Evolutionary conservation across 2,329 filamentous ascomycete genomes (phyloP).

Genomic region (Dothidotthia symphoricarpi): DNA sequence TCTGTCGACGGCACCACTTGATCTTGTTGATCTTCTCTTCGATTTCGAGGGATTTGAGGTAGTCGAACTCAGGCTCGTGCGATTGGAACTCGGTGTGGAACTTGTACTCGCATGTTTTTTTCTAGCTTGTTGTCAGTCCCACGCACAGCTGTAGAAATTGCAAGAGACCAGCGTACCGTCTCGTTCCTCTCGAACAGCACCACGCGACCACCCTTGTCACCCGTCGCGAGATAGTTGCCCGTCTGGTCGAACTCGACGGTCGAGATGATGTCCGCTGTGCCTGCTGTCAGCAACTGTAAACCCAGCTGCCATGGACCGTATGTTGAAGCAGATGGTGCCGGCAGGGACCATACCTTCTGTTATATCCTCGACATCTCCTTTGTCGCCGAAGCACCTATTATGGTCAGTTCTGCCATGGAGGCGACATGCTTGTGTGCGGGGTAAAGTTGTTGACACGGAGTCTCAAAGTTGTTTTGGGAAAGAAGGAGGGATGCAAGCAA

Average conservation of each 20-base stretch:
- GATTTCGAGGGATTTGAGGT: constrained; percentile 97
- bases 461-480: background rate
- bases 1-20: constrained; percentile 98
- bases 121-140: constrained; percentile 55
- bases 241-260: constrained; percentile 90
- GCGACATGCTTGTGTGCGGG: constrained; percentile 1
- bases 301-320: too few species aligned
- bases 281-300: constrained; percentile 13
- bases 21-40: constrained; percentile 99
- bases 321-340: too few species aligned
- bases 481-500: constrained; percentile 19
- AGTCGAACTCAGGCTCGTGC: constrained; percentile 98
- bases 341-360: constrained; percentile 70
- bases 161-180: constrained; percentile 62
- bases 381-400: constrained; percentile 94
- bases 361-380: constrained; percentile 98
- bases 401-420: constrained; percentile 22
- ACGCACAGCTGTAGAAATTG: background rate
- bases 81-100: constrained; percentile 99
- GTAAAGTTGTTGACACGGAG: too few species aligned
- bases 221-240: constrained; percentile 85
- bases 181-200: constrained; percentile 92
- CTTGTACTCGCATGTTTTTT: constrained; percentile 99
- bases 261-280: constrained; percentile 80
- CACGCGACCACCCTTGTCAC: constrained; percentile 82